Evolutionary conservation across 1,284 basidiomycete species (phyloP).

Genomic region (Ceratobasidium sp.): DNA sequence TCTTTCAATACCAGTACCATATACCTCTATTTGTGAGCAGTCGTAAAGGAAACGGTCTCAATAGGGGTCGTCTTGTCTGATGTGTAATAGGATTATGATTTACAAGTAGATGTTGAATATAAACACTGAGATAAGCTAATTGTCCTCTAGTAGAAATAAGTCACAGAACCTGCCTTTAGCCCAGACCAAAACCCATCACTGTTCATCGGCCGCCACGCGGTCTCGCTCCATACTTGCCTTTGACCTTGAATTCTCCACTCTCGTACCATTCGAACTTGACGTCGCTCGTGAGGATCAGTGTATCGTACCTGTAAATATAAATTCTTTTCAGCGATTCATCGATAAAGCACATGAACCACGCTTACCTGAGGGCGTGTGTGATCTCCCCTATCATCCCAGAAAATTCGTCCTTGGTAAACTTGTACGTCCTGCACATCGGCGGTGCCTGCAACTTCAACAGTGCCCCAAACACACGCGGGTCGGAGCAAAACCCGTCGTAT

Average conservation of each 20-base stretch:
- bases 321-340: slow-evolving; percentile 45
- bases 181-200: no score
- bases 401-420: slow-evolving; percentile 58
- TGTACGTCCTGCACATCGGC: slow-evolving; percentile 63
- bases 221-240: slow-evolving; percentile 54
- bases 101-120: background rate
- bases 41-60: no score
- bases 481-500: slow-evolving; percentile 63
- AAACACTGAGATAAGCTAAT: background rate
- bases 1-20: background rate
- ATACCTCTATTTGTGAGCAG: background rate
- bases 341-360: slow-evolving; percentile 26
- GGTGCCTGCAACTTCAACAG: slow-evolving; percentile 57
- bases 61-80: no score
- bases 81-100: no score
- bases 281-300: slow-evolving; percentile 55
- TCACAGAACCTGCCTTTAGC: no score
- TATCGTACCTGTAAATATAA: slow-evolving; percentile 48
- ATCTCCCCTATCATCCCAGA: slow-evolving; percentile 51
- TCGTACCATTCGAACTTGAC: slow-evolving; percentile 60
- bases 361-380: background rate
- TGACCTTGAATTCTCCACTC: slow-evolving; percentile 61
- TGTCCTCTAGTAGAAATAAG: no score
- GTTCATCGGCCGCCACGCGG: no score
- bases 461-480: slow-evolving; percentile 61